Base-by-base conservation (phyloP, 768 basidiomycete genomes). In the Amanita rubescens region DNA sequence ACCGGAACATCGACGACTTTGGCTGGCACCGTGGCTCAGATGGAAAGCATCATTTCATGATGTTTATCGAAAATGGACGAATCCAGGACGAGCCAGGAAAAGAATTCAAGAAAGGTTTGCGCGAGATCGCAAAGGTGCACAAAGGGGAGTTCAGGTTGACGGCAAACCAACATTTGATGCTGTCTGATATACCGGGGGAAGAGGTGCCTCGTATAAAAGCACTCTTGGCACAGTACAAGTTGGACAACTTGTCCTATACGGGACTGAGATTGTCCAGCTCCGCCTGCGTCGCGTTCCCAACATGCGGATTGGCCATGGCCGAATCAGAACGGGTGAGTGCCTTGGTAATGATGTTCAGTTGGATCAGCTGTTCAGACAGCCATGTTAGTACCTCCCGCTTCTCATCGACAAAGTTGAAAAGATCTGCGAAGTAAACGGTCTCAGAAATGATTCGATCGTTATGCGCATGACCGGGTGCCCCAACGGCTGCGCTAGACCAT, bases 381-480 rank as follows among this genome's bases (percentile, higher is more conserved):
- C 7, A 37, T 52, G 57, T 1, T 60, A 90, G 87, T 99, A 97
- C 68, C 75, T 99, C 11, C 96, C 95, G 14, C 62, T 97, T 12
- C 82, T 98, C 37, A 77, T 98, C 54, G 86, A 91, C 70, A 97
- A 97, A 71, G 87, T 98, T 15, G 95, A 99, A 73, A 83, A 84
- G 70, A 87, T 97, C 5, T 90, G 89, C 63, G 96, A 98, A 67
- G 90, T 94, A 66, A 87, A 84, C 60, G 95, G 95, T 17, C 74
- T 98, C 38, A 78, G 95, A 43, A 86, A 96, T 65, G 95, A 99
- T 69, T 84, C 88, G 2, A 95, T 98, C 59, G 83, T 97, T 56
- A 97, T 99, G 95, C 82, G 95, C 50, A 97, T 98, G 94, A 97
- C 94, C 14, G 95, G 95, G 47, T 97, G 94, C 60, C 91, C 91